Evolutionary conservation across 331 rosid genomes (phyloP).

Genomic region (Rosa hybrid): DNA sequence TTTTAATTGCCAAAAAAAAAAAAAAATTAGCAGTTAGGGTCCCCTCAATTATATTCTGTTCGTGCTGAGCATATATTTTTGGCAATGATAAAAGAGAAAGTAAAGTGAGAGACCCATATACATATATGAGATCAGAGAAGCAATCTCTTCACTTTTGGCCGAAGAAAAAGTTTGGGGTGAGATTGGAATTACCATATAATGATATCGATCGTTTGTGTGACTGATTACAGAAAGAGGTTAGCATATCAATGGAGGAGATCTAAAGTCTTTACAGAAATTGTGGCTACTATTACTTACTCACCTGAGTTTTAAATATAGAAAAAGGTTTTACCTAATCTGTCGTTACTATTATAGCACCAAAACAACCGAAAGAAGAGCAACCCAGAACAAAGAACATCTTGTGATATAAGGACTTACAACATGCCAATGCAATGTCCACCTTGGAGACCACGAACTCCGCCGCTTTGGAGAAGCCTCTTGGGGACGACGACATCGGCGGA

Average conservation of each 20-base stretch:
- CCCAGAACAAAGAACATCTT: not conserved
- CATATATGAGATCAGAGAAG: not conserved
- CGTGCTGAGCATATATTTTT: not conserved
- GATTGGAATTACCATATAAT: too few species aligned
- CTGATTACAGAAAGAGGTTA: too few species aligned
- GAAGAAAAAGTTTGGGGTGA: not conserved
- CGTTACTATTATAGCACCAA: not conserved
- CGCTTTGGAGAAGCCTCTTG: constrained; percentile 65
- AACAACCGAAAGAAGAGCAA: not conserved
- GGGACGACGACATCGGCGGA: constrained; percentile 57
- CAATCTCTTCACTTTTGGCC: not conserved
- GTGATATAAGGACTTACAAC: not conserved
- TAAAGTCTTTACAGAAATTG: too few species aligned
- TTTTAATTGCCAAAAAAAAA: too few species aligned
- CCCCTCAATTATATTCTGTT: not conserved
- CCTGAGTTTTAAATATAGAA: not conserved
- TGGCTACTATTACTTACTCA: too few species aligned
- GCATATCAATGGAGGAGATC: too few species aligned
- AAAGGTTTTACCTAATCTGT: not conserved
- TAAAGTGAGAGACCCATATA: too few species aligned
- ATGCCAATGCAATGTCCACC: constrained; percentile 40
- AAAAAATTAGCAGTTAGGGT: not conserved
- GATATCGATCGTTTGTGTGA: too few species aligned
- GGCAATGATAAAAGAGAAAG: too few species aligned
- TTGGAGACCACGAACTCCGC: constrained; percentile 87